phyloP scores from a whole-genome alignment of 441 rosid genomes.

The Jatropha podagrica region DNA sequence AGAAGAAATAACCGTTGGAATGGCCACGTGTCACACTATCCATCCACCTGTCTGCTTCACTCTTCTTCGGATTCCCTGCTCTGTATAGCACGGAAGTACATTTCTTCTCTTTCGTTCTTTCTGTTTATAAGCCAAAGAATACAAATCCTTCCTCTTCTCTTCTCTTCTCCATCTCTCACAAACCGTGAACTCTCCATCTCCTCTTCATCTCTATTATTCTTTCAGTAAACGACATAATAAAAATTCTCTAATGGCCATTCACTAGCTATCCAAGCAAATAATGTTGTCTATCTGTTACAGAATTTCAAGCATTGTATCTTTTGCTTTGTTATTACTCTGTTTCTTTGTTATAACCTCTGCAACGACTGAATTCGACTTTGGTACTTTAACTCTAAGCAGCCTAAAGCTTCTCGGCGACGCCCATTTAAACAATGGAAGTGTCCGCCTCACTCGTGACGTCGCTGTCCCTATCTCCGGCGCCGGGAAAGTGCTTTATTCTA shows the following conservation, averaged over 20 bases:
- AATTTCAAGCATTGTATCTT: slow-evolving; percentile 16
- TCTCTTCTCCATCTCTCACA: slow-evolving; percentile 29
- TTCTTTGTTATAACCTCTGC: slow-evolving; percentile 28
- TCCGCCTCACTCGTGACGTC: slow-evolving; percentile 82
- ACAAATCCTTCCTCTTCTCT: slow-evolving; percentile 22
- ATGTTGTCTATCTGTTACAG: slow-evolving; percentile 16
- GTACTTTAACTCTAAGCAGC: slow-evolving; percentile 63
- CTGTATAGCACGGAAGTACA: background rate
- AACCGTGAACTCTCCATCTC: slow-evolving; percentile 22
- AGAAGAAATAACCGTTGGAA: slow-evolving; percentile 44
- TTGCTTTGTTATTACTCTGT: slow-evolving; percentile 25
- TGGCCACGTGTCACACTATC: slow-evolving; percentile 50
- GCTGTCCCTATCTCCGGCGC: slow-evolving; percentile 81
- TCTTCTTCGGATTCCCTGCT: slow-evolving; percentile 37
- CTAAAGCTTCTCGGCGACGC: slow-evolving; percentile 89
- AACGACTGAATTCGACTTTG: slow-evolving; percentile 72
- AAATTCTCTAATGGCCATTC: slow-evolving; percentile 29
- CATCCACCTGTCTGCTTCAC: slow-evolving; percentile 60
- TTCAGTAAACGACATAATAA: background rate
- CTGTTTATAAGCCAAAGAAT: slow-evolving; percentile 22
- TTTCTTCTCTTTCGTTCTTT: background rate
- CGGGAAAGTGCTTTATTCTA: slow-evolving; percentile 70
- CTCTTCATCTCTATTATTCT: background rate
- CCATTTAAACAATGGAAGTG: slow-evolving; percentile 73
- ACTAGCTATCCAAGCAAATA: slow-evolving; percentile 13